Base-by-base conservation (phyloP, 75 land plant species). In the Selaginella tamariscina region DNA sequence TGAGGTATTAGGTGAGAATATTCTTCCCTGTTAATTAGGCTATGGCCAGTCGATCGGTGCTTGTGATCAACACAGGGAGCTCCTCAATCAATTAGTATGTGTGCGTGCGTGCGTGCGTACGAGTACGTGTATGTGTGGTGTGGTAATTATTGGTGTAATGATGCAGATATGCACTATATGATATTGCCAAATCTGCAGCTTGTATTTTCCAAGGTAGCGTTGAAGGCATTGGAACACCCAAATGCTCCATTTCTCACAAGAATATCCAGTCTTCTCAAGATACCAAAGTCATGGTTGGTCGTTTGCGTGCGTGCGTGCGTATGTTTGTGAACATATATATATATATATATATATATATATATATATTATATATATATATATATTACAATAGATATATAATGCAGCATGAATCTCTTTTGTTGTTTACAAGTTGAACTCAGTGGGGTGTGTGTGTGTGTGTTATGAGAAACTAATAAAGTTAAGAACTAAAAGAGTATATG, bases 51-150 rank as follows among this genome's bases (percentile, higher is more conserved):
- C n/a, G 70, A 33, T 27, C 72, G 1, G 80, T 78, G 67, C 73
- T 78, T 33, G 73, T 78, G 27, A 71, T 78, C 15, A 78, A 78
- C 66, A 62, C 80, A 24, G 78, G 80, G 31, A 78, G 78, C 62
- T 78, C 80, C 21, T 78, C 80, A 22, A 69, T 78, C 69, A 78
- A 78, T 78, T 78, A n/a, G n/a, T n/a, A n/a, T n/a, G n/a, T n/a
- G n/a, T n/a, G n/a, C n/a, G n/a, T n/a, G n/a, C n/a, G n/a, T n/a
- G n/a, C n/a, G n/a, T n/a, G n/a, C n/a, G n/a, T n/a, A n/a, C n/a
- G 65, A 69, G 65, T 59, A 59, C 5, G 21, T 5, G 9, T 59
- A 2, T 22, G 2, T 59, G 22, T 59, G 27, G 21, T 8, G 63
- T 9, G 21, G 9, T 5, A 22, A 21, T 59, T 22, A 5, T 21